Conservation (phyloP, 2,329 filamentous ascomycete species). For the Endothia cerciana region DNA sequence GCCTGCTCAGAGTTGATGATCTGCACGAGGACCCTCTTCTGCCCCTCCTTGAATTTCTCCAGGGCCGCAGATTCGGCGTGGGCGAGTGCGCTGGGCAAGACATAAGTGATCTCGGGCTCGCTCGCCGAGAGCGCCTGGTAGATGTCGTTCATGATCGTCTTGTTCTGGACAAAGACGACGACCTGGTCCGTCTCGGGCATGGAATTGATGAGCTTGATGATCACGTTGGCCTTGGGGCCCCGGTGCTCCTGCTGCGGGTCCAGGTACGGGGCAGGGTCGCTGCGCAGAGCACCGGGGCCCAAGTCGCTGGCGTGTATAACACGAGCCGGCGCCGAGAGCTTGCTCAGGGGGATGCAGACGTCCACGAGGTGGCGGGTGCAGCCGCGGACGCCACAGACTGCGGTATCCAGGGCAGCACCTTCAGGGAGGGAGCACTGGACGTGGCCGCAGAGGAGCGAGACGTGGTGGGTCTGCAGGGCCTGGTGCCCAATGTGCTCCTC, state of each 20-base stretch:
- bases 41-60: slow-evolving; percentile 36
- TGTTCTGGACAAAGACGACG: slow-evolving; percentile 45
- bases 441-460: slow-evolving; percentile 26
- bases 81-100: slow-evolving; percentile 8
- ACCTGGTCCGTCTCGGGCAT: slow-evolving; percentile 35
- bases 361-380: slow-evolving; percentile 20
- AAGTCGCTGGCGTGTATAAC: slow-evolving; percentile 10
- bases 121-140: slow-evolving; percentile 27
- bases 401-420: background rate
- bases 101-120: slow-evolving; percentile 24
- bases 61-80: slow-evolving; percentile 27
- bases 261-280: slow-evolving; percentile 14
- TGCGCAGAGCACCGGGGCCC: slow-evolving; percentile 6
- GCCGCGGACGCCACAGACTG: slow-evolving; percentile 15
- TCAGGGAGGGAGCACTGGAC: slow-evolving; percentile 18
- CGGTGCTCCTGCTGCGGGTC: slow-evolving; percentile 21
- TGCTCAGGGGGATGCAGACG: slow-evolving; percentile 23
- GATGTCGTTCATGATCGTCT: slow-evolving; percentile 36
- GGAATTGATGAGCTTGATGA: slow-evolving; percentile 34
- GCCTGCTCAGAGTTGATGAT: slow-evolving; percentile 44
- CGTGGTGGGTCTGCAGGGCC: slow-evolving; percentile 6
- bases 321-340: slow-evolving; percentile 16
- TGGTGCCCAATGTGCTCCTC: background rate
- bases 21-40: slow-evolving; percentile 41
- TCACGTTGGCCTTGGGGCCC: slow-evolving; percentile 30